These are phyloP conservation scores for Shiraia sp. DNA, from an alignment of 2,329 filamentous ascomycete genomes.

Conservation along the genomic window DNA sequence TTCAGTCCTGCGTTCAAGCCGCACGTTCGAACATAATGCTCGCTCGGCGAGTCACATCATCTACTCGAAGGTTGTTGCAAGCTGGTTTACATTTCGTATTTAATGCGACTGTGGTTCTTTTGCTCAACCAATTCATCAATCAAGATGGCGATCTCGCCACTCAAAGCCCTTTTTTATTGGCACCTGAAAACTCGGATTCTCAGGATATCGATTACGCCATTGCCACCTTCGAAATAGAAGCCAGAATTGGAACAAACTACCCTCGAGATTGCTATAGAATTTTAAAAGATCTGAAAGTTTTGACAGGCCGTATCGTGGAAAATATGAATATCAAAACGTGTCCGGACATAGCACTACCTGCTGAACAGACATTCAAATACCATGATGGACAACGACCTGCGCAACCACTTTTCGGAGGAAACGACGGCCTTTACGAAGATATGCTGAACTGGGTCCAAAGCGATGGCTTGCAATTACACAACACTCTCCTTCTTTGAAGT, in stretches of 20 bases:
- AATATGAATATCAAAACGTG: not conserved
- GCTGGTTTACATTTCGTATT: constrained; percentile 33
- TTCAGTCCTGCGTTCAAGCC: constrained; percentile 20
- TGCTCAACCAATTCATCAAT: constrained; percentile 25
- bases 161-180: not conserved
- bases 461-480: constrained; percentile 15
- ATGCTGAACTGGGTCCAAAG: constrained; percentile 21
- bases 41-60: constrained; percentile 14
- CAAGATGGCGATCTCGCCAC: not conserved
- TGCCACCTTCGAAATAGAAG: constrained; percentile 24
- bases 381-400: constrained; percentile 1
- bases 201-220: constrained; percentile 27
- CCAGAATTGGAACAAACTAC: constrained; percentile 27
- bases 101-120: constrained; percentile 30
- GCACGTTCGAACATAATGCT: constrained; percentile 24
- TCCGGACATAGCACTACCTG: not conserved
- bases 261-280: constrained; percentile 28
- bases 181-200: constrained; percentile 4
- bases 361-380: not conserved
- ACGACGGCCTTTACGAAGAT: constrained; percentile 14
- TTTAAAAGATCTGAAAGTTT: constrained; percentile 24
- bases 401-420: constrained; percentile 1
- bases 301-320: constrained; percentile 23
- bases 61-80: constrained; percentile 21
- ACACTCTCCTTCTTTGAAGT: constrained; percentile 20